Evolutionary conservation across 192 early-diverging fungal genomes (phyloP).

Genomic region (Gryganskiella cystojenkinii): DNA sequence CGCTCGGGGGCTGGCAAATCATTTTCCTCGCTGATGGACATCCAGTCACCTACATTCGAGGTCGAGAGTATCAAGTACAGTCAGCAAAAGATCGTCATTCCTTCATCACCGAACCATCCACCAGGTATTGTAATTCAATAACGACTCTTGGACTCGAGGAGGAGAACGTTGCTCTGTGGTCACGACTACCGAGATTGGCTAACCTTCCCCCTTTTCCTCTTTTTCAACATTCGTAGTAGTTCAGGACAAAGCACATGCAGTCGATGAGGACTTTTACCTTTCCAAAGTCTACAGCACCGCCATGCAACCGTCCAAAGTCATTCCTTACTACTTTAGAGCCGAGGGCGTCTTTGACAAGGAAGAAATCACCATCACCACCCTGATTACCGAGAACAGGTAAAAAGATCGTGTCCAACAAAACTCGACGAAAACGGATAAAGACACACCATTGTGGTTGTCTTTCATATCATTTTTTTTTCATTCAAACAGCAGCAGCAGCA

Average conservation of each 20-base stretch:
- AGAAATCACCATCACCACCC: conserved; percentile 68
- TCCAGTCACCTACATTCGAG: conserved; percentile 39
- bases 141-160: not conserved
- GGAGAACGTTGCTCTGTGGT: not conserved
- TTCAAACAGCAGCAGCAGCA: too few relatives aligned
- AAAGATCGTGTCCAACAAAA: too few relatives aligned
- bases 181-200: too few relatives aligned
- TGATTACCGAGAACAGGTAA: conserved; percentile 68
- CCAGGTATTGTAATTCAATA: conserved; percentile 12
- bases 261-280: conserved; percentile 64
- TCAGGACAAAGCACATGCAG: conserved; percentile 9
- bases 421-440: too few relatives aligned
- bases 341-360: conserved; percentile 57
- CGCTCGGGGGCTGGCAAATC: conserved; percentile 26
- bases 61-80: conserved; percentile 34
- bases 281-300: conserved; percentile 68
- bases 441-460: too few relatives aligned
- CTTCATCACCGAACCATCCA: not conserved
- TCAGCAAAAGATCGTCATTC: conserved; percentile 39
- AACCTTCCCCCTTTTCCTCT: not conserved
- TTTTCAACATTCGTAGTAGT: not conserved
- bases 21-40: conserved; percentile 31
- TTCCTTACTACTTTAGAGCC: conserved; percentile 69
- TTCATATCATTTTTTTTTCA: too few relatives aligned
- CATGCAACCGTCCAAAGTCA: conserved; percentile 70